Evolutionary conservation across 2,329 filamentous ascomycete genomes (phyloP).

Genomic region (Fusarium sp.): DNA sequence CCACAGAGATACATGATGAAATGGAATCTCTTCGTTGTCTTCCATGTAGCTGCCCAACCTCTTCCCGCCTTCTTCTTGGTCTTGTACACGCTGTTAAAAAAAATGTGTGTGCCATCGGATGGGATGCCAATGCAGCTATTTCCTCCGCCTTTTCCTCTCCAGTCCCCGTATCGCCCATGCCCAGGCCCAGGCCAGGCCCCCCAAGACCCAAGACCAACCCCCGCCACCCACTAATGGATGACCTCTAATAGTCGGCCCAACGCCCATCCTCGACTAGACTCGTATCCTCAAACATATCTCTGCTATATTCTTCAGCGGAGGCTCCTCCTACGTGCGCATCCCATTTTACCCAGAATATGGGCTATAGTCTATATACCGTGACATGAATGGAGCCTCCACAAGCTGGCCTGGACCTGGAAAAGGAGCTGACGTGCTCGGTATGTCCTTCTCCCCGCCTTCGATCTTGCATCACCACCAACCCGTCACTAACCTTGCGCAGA

Average conservation of each 20-base stretch:
- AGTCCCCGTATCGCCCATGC: not conserved
- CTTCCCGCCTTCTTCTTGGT: not conserved
- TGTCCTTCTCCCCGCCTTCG: conserved; percentile 29
- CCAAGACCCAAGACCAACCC: conserved; percentile 21
- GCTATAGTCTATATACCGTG: conserved; percentile 22
- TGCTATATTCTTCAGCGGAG: conserved; percentile 6
- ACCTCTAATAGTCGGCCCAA: conserved; percentile 30
- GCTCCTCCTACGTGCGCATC: conserved; percentile 12
- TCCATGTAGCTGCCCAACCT: conserved; percentile 10
- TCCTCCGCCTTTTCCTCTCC: conserved; percentile 8
- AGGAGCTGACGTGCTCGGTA: conserved; percentile 95
- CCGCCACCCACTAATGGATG: conserved; percentile 37
- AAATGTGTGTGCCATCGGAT: conserved; percentile 11
- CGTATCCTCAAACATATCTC: conserved; percentile 22
- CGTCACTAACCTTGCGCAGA: conserved; percentile 64
- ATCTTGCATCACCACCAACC: conserved; percentile 12
- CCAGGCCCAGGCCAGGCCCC: conserved; percentile 9
- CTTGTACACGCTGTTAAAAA: not conserved
- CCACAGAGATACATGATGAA: conserved; percentile 1
- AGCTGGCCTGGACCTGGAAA: conserved; percentile 79
- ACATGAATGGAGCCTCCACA: conserved; percentile 63
- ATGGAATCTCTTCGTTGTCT: not conserved
- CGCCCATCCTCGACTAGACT: conserved; percentile 14
- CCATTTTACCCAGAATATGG: conserved; percentile 25
- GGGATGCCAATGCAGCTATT: conserved; percentile 20